Evolutionary conservation across 257 asterid species (phyloP).

Genomic region (Eucommia ulmoides): DNA sequence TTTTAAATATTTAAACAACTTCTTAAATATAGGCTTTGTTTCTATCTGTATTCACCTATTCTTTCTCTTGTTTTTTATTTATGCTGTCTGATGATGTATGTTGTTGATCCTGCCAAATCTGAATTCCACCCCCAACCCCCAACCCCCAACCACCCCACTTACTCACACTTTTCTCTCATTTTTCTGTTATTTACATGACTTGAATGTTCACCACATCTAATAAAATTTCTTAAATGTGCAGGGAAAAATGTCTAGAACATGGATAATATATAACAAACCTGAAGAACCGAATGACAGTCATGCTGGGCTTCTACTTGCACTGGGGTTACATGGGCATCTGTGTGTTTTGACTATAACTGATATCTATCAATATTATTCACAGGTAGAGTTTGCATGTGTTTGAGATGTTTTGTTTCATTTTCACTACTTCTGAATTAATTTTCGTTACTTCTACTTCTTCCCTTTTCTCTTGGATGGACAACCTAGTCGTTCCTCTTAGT

Average conservation of each 20-base stretch:
- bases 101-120: too few species aligned
- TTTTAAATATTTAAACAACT: too few species aligned
- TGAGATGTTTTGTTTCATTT: neutral
- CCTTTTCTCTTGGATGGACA: too few species aligned
- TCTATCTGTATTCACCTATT: too few species aligned
- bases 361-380: slow-evolving; percentile 75
- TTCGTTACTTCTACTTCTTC: neutral
- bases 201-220: neutral
- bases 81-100: neutral
- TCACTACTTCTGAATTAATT: neutral
- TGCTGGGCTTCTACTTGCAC: slow-evolving; percentile 93
- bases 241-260: slow-evolving; percentile 95
- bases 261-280: slow-evolving; percentile 92
- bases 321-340: slow-evolving; percentile 98
- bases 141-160: too few species aligned
- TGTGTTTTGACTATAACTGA: slow-evolving; percentile 63
- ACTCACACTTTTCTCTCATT: neutral
- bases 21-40: too few species aligned
- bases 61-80: too few species aligned
- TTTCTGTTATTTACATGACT: neutral
- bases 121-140: too few species aligned
- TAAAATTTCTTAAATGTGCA: too few species aligned
- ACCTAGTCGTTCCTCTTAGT: too few species aligned
- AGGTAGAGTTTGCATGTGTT: slow-evolving; percentile 29
- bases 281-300: slow-evolving; percentile 90